Evolutionary conservation across 176 grass and related monocot species (phyloP).

Genomic region (Rhipidocladum racemiflorum): DNA sequence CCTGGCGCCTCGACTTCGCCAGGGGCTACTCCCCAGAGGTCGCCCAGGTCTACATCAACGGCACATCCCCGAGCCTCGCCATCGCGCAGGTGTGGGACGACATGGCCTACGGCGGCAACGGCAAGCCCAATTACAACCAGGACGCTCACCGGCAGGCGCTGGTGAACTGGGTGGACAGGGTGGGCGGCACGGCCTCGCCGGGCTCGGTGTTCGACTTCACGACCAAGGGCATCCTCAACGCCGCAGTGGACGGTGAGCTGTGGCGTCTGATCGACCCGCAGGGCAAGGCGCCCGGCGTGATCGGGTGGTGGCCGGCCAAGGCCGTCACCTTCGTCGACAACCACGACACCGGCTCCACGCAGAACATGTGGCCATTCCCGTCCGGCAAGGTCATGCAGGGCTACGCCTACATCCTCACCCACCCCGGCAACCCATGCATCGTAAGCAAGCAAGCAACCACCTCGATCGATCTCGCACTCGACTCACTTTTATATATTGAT

Average conservation of each 20-base stretch:
- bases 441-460: constrained; percentile 43
- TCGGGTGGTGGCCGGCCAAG: constrained; percentile 60
- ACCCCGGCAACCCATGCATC: constrained; percentile 63
- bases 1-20: constrained; percentile 68
- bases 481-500: neutral
- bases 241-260: constrained; percentile 39
- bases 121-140: constrained; percentile 27
- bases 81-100: constrained; percentile 55
- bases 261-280: constrained; percentile 40
- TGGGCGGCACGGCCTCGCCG: constrained; percentile 17
- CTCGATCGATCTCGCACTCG: too few species aligned
- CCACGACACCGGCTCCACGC: constrained; percentile 81
- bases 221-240: constrained; percentile 40
- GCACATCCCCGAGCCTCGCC: constrained; percentile 34
- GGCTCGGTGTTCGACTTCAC: constrained; percentile 48
- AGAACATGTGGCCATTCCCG: constrained; percentile 61
- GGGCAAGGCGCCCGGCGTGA: constrained; percentile 57
- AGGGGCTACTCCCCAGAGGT: constrained; percentile 43
- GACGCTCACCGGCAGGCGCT: constrained; percentile 33
- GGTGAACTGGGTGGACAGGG: constrained; percentile 39
- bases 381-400: constrained; percentile 76
- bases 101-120: neutral
- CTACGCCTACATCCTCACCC: constrained; percentile 81
- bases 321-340: constrained; percentile 90
- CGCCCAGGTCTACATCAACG: constrained; percentile 53